A percentile compares a stretch with the other conserved stretches of the same genome.
These are phyloP conservation scores for Didymella lethalis DNA, from an alignment of 2,329 filamentous ascomycete genomes.

Conservation along the genomic window DNA sequence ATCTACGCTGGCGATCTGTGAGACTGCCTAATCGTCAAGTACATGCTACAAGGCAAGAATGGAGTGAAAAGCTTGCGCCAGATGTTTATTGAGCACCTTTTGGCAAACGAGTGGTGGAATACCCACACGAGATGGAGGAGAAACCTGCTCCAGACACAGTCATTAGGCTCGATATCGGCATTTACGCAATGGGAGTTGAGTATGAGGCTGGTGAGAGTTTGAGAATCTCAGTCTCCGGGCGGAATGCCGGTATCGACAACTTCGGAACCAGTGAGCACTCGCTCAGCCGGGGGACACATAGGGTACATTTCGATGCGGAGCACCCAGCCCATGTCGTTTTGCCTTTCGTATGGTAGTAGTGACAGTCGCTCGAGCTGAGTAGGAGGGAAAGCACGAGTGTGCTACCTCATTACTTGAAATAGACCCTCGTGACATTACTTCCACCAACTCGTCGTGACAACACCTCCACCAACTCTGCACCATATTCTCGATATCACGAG, in stretches of 20 bases:
- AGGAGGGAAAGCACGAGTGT: neutral
- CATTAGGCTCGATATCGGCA: neutral
- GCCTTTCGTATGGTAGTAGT: slow-evolving; percentile 27
- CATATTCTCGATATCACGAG: neutral
- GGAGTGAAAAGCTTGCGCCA: neutral
- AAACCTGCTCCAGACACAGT: neutral
- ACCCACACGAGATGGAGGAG: neutral
- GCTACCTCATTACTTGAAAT: neutral
- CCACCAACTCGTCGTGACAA: no score
- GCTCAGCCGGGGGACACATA: slow-evolving; percentile 46
- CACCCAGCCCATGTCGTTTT: slow-evolving; percentile 52
- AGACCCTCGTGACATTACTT: neutral
- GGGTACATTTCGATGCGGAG: slow-evolving; percentile 51
- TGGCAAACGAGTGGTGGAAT: slow-evolving; percentile 31
- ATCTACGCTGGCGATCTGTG: slow-evolving; percentile 7
- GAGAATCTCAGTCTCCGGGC: neutral
- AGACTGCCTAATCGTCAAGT: neutral
- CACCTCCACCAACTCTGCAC: neutral
- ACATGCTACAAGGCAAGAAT: slow-evolving; percentile 1
- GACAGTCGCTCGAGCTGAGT: neutral
- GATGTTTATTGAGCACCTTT: slow-evolving; percentile 5
- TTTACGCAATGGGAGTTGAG: neutral
- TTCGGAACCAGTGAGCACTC: slow-evolving; percentile 33
- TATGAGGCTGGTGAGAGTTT: neutral
- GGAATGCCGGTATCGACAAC: neutral